These are phyloP conservation scores for Fusarium buxicola DNA, from an alignment of 2,329 filamentous ascomycete genomes.

Conservation along the genomic window DNA sequence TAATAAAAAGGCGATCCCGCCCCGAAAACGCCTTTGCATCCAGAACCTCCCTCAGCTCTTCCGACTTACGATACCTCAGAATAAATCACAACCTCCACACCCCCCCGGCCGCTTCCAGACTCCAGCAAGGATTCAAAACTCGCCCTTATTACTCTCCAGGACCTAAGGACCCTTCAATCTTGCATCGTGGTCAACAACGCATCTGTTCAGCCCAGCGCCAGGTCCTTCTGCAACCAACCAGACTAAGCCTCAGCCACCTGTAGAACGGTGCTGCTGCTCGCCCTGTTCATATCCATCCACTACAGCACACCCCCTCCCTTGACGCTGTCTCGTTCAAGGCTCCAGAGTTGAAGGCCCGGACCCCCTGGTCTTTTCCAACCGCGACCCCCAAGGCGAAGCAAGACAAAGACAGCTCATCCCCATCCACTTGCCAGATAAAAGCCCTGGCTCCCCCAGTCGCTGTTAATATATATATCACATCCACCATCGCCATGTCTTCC, in stretches of 20 bases:
- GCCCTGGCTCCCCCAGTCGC: conserved; percentile 23
- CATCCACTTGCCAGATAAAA: conserved; percentile 33
- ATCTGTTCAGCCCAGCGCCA: conserved; percentile 24
- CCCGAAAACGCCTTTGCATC: conserved; percentile 9
- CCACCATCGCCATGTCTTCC: conserved; percentile 20
- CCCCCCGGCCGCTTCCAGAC: conserved; percentile 15
- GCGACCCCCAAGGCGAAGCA: conserved; percentile 31
- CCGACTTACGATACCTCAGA: not conserved
- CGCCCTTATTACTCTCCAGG: not conserved
- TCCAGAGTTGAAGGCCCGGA: conserved; percentile 32
- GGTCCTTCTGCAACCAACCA: conserved; percentile 31
- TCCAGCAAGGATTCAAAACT: conserved; percentile 1
- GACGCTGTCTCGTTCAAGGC: conserved; percentile 30
- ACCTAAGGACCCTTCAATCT: conserved; percentile 33
- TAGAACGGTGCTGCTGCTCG: conserved; percentile 38
- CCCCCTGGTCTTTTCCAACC: conserved; percentile 30
- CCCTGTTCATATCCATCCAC: conserved; percentile 34
- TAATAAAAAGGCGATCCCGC: conserved; percentile 25
- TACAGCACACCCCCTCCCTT: conserved; percentile 24
- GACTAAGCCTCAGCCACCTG: conserved; percentile 47
- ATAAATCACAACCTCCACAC: not conserved
- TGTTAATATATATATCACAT: conserved; percentile 38
- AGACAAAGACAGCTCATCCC: conserved; percentile 34
- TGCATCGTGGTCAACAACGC: not conserved
- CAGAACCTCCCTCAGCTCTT: conserved; percentile 13